phyloP scores from a whole-genome alignment of 75 land plant species.

The Isoetes taiwanensis region DNA sequence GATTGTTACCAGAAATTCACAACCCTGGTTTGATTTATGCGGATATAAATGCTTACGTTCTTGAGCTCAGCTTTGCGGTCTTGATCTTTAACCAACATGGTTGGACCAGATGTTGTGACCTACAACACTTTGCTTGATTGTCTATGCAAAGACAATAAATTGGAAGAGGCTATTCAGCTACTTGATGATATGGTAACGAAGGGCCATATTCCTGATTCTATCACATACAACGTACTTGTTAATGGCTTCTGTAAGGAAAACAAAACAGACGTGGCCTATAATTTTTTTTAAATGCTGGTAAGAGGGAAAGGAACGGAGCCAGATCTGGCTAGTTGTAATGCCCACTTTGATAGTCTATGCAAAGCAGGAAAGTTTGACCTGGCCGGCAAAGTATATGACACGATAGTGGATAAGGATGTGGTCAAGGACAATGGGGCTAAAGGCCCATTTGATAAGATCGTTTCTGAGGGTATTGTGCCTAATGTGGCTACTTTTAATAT shows the following conservation, averaged over 20 bases:
- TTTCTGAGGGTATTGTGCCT: slow-evolving; percentile 10
- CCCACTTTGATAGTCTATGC: slow-evolving; percentile 30
- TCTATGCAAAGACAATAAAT: no score
- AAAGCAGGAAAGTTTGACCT: slow-evolving; percentile 11
- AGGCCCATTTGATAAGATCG: no score
- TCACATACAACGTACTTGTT: slow-evolving; percentile 34
- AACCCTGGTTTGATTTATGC: no score
- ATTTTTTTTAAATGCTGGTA: slow-evolving; percentile 23
- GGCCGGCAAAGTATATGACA: slow-evolving; percentile 20
- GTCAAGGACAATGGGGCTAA: no score
- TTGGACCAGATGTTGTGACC: no score
- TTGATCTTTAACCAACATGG: no score
- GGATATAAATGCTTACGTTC: no score
- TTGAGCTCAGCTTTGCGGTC: no score
- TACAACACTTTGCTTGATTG: no score
- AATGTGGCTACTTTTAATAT: slow-evolving; percentile 44
- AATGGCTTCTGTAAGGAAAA: slow-evolving; percentile 34
- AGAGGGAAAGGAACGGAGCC: slow-evolving; percentile 19
- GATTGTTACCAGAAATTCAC: no score
- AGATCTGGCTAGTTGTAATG: slow-evolving; percentile 32
- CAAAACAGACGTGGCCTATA: slow-evolving; percentile 28
- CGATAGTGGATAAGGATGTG: slow-evolving; percentile 20
- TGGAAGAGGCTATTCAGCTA: slow-evolving; percentile 28
- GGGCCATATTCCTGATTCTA: slow-evolving; percentile 27
- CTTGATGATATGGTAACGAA: slow-evolving; percentile 30